phyloP scores from a whole-genome alignment of 2,329 filamentous ascomycete genomes.

The Curvularia verruculosa region DNA sequence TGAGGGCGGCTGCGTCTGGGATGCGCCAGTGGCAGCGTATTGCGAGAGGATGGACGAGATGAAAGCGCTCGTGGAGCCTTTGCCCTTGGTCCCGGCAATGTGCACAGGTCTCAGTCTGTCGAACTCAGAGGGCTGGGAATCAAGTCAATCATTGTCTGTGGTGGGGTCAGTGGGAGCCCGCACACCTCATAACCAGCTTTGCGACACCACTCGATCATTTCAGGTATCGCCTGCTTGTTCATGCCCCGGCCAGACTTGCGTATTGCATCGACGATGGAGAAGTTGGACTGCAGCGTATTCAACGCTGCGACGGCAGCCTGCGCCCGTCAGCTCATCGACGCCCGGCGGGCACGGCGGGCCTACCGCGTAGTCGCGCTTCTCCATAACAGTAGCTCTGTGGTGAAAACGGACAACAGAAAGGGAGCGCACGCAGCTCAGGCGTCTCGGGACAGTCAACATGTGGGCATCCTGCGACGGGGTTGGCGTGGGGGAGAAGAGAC shows the following conservation, averaged over 20 bases:
- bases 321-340: constrained; percentile 22
- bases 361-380: constrained; percentile 46
- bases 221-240: constrained; percentile 77
- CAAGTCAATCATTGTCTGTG: constrained; percentile 13
- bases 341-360: constrained; percentile 8
- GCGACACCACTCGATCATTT: constrained; percentile 78
- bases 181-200: constrained; percentile 77
- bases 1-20: constrained; percentile 46
- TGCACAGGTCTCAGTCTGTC: constrained; percentile 71
- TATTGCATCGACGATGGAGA: constrained; percentile 76
- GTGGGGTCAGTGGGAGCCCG: constrained; percentile 34
- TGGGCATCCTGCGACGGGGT: constrained; percentile 29
- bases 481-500: constrained; percentile 5
- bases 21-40: constrained; percentile 55
- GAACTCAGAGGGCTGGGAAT: constrained; percentile 64
- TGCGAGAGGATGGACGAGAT: constrained; percentile 77
- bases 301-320: constrained; percentile 75
- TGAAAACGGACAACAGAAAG: constrained; percentile 20
- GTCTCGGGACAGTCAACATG: constrained; percentile 39
- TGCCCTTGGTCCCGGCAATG: constrained; percentile 92
- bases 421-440: constrained; percentile 22
- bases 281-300: constrained; percentile 80
- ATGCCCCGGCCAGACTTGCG: constrained; percentile 74
- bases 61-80: constrained; percentile 86
- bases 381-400: constrained; percentile 33